Percentiles rank a stretch among this genome's conserved stretches.
These are phyloP conservation scores for Suillus sp. DNA, from an alignment of 768 basidiomycete genomes.

Conservation along the genomic window DNA sequence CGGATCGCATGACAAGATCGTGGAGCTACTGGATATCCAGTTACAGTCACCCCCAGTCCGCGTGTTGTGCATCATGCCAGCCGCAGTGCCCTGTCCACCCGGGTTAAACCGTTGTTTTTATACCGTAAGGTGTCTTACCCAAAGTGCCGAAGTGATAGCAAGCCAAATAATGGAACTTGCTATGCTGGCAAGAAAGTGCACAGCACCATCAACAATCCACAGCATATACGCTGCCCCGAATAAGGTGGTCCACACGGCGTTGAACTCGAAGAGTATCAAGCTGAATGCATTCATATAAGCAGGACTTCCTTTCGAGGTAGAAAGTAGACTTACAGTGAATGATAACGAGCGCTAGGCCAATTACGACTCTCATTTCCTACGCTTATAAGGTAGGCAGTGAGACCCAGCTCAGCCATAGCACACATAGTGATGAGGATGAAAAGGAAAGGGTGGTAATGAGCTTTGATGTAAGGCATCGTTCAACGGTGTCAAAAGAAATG, in stretches of 20 bases:
- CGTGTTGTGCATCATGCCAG: slow-evolving; percentile 69
- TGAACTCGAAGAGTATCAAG: slow-evolving; percentile 61
- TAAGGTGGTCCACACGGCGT: slow-evolving; percentile 72
- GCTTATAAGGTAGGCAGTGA: slow-evolving; percentile 73
- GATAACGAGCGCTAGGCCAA: slow-evolving; percentile 65
- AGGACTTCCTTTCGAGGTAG: background rate
- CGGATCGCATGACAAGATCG: slow-evolving; percentile 27
- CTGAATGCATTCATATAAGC: slow-evolving; percentile 33
- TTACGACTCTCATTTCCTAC: slow-evolving; percentile 62
- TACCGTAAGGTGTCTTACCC: slow-evolving; percentile 47
- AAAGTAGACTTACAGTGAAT: slow-evolving; percentile 53
- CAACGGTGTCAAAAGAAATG: slow-evolving; percentile 14
- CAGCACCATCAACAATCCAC: slow-evolving; percentile 67
- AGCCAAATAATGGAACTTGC: slow-evolving; percentile 81
- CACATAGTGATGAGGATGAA: slow-evolving; percentile 66
- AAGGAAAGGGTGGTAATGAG: slow-evolving; percentile 62
- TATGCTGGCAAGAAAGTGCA: slow-evolving; percentile 71
- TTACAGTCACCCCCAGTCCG: slow-evolving; percentile 62
- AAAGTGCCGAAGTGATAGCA: slow-evolving; percentile 59
- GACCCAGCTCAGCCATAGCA: slow-evolving; percentile 71
- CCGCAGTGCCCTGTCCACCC: slow-evolving; percentile 57
- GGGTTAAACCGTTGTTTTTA: slow-evolving; percentile 6
- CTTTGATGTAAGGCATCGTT: slow-evolving; percentile 46
- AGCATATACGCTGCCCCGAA: slow-evolving; percentile 71
- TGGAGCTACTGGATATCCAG: slow-evolving; percentile 41